These are phyloP conservation scores for Pichia scutulata DNA, from an alignment of 805 yeast species.

Conservation along the genomic window DNA sequence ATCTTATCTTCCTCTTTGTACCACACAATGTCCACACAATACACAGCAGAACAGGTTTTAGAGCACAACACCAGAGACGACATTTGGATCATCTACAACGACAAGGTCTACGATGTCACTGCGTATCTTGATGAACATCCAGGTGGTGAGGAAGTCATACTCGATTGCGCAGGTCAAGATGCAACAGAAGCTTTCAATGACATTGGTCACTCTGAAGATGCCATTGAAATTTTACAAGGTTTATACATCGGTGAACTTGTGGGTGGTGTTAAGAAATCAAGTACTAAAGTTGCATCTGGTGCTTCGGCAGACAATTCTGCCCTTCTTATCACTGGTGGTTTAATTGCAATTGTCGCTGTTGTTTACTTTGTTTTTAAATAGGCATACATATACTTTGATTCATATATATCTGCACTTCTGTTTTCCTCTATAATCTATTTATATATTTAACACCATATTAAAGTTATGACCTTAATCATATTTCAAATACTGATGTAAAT, in stretches of 20 bases:
- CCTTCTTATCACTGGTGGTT: not conserved
- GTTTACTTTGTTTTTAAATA: not conserved
- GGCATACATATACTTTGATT: not conserved
- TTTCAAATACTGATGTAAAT: too few species aligned
- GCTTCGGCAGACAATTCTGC: not conserved
- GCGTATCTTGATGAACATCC: constrained; percentile 75
- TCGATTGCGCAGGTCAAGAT: constrained; percentile 73
- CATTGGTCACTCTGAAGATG: constrained; percentile 97
- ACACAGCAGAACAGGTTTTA: constrained; percentile 60
- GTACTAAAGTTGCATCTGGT: not conserved
- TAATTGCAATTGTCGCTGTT: not conserved
- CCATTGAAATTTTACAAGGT: constrained; percentile 64
- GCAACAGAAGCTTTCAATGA: constrained; percentile 71
- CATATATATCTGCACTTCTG: too few species aligned
- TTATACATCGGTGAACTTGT: constrained; percentile 75
- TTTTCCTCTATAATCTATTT: too few species aligned
- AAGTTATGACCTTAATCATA: too few species aligned
- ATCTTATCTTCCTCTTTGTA: constrained; percentile 2
- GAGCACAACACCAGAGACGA: constrained; percentile 69
- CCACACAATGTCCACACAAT: constrained; percentile 38
- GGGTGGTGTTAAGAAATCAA: constrained; percentile 34
- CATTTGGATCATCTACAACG: constrained; percentile 78
- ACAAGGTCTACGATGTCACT: constrained; percentile 71
- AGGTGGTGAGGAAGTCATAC: constrained; percentile 59
- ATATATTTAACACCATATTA: too few species aligned